phyloP scores from a whole-genome alignment of 2,329 filamentous ascomycete species.

The Pseudogymnoascus destructans region DNA sequence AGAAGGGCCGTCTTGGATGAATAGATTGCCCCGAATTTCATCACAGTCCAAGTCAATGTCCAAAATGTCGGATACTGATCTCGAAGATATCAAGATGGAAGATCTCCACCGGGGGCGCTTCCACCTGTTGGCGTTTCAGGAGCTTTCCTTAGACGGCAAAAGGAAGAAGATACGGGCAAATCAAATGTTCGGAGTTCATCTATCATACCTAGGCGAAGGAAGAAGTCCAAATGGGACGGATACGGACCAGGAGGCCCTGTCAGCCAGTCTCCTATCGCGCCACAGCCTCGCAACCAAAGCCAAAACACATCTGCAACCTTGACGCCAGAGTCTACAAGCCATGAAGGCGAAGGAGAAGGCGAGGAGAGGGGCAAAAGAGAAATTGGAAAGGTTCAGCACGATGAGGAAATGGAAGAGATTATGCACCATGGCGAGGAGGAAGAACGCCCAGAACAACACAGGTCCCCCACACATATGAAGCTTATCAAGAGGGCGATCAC shows the following conservation, averaged over 20 bases:
- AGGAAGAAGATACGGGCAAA: slow-evolving; percentile 49
- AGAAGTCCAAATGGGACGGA: slow-evolving; percentile 57
- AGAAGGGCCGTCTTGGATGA: slow-evolving; percentile 89
- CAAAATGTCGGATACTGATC: slow-evolving; percentile 69
- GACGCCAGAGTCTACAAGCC: slow-evolving; percentile 20
- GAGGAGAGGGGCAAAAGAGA: slow-evolving; percentile 17
- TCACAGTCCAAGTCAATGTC: slow-evolving; percentile 66
- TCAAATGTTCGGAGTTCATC: slow-evolving; percentile 39
- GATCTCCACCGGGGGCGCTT: slow-evolving; percentile 53
- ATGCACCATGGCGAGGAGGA: slow-evolving; percentile 25
- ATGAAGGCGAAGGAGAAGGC: slow-evolving; percentile 25
- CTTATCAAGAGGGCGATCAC: slow-evolving; percentile 69
- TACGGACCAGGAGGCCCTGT: slow-evolving; percentile 76
- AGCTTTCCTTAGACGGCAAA: slow-evolving; percentile 69
- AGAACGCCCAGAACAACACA: slow-evolving; percentile 24
- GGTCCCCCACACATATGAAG: slow-evolving; percentile 38
- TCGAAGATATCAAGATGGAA: slow-evolving; percentile 47
- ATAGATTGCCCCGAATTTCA: slow-evolving; percentile 62
- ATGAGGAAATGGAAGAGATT: slow-evolving; percentile 26
- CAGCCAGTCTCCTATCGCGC: slow-evolving; percentile 77
- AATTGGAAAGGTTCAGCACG: slow-evolving; percentile 25
- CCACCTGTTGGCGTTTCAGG: slow-evolving; percentile 59
- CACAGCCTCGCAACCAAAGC: slow-evolving; percentile 31
- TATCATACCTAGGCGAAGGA: slow-evolving; percentile 45
- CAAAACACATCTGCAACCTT: slow-evolving; percentile 22